Evolutionary conservation across 2,329 filamentous ascomycete species (phyloP).

Genomic region (Lachnellula occidentalis): DNA sequence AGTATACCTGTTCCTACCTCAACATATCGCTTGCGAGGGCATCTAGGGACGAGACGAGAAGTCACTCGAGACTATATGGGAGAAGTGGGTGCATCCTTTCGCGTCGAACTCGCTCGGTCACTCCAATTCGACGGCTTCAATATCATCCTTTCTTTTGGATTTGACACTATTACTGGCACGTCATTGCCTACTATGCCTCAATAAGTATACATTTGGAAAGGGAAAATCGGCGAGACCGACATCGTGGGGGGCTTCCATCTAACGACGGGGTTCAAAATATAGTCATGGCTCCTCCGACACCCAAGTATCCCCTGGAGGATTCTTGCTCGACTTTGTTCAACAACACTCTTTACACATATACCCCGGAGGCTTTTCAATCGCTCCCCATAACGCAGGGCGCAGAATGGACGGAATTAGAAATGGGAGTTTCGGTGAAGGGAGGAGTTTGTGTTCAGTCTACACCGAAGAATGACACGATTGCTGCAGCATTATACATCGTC

Average conservation of each 20-base stretch:
- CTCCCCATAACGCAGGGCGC: slow-evolving; percentile 63
- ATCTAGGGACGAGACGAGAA: background rate
- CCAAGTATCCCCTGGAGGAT: slow-evolving; percentile 63
- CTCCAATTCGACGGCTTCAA: slow-evolving; percentile 22
- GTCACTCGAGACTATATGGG: background rate
- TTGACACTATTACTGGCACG: slow-evolving; percentile 9
- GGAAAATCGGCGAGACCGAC: slow-evolving; percentile 14
- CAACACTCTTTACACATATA: slow-evolving; percentile 81
- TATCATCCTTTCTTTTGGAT: slow-evolving; percentile 17
- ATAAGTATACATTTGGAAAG: slow-evolving; percentile 13
- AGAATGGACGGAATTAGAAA: slow-evolving; percentile 61
- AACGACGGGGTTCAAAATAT: slow-evolving; percentile 5
- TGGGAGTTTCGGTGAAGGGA: slow-evolving; percentile 66
- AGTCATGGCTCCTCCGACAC: slow-evolving; percentile 52
- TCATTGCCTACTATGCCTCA: slow-evolving; percentile 18
- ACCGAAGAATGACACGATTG: slow-evolving; percentile 48
- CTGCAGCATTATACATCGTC: slow-evolving; percentile 70
- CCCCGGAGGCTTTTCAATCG: slow-evolving; percentile 67
- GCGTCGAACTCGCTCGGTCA: slow-evolving; percentile 17
- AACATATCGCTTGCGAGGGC: background rate
- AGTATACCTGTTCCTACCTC: background rate
- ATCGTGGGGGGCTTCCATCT: slow-evolving; percentile 9
- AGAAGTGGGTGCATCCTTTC: slow-evolving; percentile 7
- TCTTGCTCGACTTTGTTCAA: slow-evolving; percentile 78
- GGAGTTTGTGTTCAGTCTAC: slow-evolving; percentile 71